Evolutionary conservation across 1,284 basidiomycete genomes (phyloP).

Genomic region (Stereum hirsutum): DNA sequence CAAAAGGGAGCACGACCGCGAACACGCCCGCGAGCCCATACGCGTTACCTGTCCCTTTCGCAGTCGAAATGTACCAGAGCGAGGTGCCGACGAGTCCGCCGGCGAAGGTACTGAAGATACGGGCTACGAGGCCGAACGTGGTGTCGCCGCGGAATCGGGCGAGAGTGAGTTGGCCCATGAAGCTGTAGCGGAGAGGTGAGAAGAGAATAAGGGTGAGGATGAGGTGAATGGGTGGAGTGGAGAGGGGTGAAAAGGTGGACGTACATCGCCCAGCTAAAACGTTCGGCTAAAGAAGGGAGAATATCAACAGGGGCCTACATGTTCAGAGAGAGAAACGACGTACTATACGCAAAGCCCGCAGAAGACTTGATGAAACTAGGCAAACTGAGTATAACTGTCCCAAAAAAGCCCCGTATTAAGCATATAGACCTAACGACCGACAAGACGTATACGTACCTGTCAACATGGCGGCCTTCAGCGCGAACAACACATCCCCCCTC

Average conservation of each 20-base stretch:
- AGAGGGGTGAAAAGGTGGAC: conserved; percentile 10
- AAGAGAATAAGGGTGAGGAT: conserved; percentile 1
- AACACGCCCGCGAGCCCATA: conserved; percentile 69
- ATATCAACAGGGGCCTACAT: background rate
- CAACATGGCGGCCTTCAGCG: conserved; percentile 70
- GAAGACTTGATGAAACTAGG: conserved; percentile 48
- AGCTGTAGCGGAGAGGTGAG: conserved; percentile 25
- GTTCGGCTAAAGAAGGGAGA: conserved; percentile 14
- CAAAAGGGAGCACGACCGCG: conserved; percentile 64
- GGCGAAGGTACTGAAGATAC: conserved; percentile 60
- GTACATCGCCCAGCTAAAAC: conserved; percentile 29
- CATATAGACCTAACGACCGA: background rate
- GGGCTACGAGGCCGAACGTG: conserved; percentile 53
- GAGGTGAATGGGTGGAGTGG: background rate
- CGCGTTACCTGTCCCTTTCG: conserved; percentile 55
- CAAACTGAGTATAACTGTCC: conserved; percentile 46
- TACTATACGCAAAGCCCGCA: conserved; percentile 52
- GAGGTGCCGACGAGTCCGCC: conserved; percentile 63
- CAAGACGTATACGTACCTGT: conserved; percentile 28
- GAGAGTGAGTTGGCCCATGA: conserved; percentile 66
- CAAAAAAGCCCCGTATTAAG: background rate
- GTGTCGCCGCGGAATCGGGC: conserved; percentile 73
- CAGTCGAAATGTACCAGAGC: conserved; percentile 73
- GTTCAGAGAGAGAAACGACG: conserved; percentile 14
- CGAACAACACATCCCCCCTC: conserved; percentile 61